Evolutionary conservation across 306 rosid genomes (phyloP).

Genomic region (Morella rubra): DNA sequence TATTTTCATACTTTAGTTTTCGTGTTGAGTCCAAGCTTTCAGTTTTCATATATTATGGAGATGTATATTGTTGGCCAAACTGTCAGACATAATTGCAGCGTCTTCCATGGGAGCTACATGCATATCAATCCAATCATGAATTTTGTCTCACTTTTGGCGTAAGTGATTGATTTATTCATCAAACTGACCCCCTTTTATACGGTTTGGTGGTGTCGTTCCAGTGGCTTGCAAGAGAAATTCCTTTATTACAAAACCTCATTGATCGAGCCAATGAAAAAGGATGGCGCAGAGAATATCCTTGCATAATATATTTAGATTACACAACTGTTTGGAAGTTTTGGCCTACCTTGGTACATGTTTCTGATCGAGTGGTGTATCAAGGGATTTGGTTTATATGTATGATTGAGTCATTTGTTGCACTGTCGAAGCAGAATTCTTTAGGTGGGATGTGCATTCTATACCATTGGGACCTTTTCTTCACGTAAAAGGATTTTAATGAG

Average conservation of each 20-base stretch:
- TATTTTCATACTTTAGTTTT: background rate
- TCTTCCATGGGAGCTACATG: background rate
- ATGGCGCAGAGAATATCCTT: slow-evolving; percentile 96
- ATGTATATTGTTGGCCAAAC: background rate
- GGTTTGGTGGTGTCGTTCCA: slow-evolving; percentile 42
- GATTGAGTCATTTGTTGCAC: background rate
- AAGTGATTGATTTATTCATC: slow-evolving; percentile 32
- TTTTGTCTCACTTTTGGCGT: slow-evolving; percentile 16
- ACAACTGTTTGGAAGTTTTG: slow-evolving; percentile 10
- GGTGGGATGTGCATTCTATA: background rate
- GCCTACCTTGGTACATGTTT: slow-evolving; percentile 4
- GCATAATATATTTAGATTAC: slow-evolving; percentile 19
- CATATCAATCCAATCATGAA: slow-evolving; percentile 6
- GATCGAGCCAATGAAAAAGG: slow-evolving; percentile 91
- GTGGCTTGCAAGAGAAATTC: slow-evolving; percentile 74
- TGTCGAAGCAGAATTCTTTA: background rate
- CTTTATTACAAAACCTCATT: slow-evolving; percentile 53
- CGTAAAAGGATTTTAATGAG: background rate
- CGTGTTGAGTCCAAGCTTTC: background rate
- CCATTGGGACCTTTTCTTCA: too few relatives aligned
- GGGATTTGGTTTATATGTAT: background rate
- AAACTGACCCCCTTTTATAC: slow-evolving; percentile 27
- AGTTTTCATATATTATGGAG: background rate
- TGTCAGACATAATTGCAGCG: background rate
- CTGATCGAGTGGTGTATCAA: background rate